These are phyloP conservation scores for Silene noctiflora DNA, from an alignment of 179 eudicot genomes.

Conservation along the genomic window DNA sequence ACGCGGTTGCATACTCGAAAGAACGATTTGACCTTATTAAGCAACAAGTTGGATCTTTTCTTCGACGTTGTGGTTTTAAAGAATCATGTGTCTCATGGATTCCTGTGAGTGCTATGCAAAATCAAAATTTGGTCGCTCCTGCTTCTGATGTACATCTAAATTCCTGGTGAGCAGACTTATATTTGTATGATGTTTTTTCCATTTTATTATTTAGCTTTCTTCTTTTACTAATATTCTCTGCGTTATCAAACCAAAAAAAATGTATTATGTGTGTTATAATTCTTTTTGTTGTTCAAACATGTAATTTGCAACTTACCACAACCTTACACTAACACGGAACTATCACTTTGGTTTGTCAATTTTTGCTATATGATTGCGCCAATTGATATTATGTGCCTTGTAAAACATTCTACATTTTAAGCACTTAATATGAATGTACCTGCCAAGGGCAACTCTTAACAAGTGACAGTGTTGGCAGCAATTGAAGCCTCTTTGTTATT, in stretches of 20 bases:
- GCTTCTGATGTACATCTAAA: slow-evolving; percentile 73
- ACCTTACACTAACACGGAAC: neutral
- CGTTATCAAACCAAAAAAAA: neutral
- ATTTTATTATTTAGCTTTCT: neutral
- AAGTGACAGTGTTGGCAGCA: neutral
- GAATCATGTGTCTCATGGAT: slow-evolving; percentile 74
- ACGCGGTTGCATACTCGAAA: slow-evolving; percentile 75
- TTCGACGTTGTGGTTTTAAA: slow-evolving; percentile 78
- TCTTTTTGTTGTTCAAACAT: slow-evolving; percentile 2
- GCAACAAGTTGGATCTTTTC: slow-evolving; percentile 78
- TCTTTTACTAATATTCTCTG: neutral
- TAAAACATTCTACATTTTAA: neutral
- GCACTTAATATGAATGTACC: neutral
- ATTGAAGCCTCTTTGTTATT: neutral
- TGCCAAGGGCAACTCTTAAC: neutral
- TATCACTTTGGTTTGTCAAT: neutral
- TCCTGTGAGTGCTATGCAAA: slow-evolving; percentile 95
- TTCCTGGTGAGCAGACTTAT: slow-evolving; percentile 59
- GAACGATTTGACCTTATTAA: slow-evolving; percentile 80
- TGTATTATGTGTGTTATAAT: neutral
- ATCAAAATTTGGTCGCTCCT: slow-evolving; percentile 72
- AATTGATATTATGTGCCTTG: neutral
- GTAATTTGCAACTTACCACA: neutral
- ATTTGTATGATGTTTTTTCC: neutral
- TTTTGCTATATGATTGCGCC: neutral